Conservation (phyloP, 495 filamentous ascomycete genomes). For the Hypoxylon cercidicola region DNA sequence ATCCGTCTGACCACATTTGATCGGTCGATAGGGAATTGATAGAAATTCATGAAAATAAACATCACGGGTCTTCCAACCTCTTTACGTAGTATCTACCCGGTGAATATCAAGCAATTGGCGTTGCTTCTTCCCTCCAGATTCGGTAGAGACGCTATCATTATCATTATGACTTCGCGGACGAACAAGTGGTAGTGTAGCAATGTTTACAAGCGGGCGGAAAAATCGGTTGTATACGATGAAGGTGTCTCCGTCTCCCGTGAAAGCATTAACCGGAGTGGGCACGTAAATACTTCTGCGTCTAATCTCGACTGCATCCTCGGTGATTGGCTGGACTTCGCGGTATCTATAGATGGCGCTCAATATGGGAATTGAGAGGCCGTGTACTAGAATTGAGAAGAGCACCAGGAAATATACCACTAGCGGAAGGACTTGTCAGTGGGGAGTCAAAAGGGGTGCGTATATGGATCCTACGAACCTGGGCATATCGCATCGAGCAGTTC, state of each 20-base stretch:
- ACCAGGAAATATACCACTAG: conserved; percentile 68
- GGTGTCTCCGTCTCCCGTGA: conserved; percentile 47
- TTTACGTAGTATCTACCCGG: not conserved
- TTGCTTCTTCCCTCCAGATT: conserved; percentile 16
- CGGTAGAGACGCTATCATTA: conserved; percentile 15
- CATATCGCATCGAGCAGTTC: conserved; percentile 59
- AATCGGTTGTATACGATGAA: conserved; percentile 68
- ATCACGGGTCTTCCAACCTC: not conserved
- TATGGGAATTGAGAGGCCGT: conserved; percentile 66
- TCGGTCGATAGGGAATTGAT: too few relatives aligned
- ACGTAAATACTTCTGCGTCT: conserved; percentile 60
- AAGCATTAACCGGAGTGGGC: conserved; percentile 63
- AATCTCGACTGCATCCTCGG: conserved; percentile 63
- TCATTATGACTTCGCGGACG: conserved; percentile 22
- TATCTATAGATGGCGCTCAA: conserved; percentile 60
- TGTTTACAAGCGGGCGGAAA: conserved; percentile 52
- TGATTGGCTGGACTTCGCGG: conserved; percentile 57
- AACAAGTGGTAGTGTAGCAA: conserved; percentile 39
- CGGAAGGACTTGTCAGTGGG: conserved; percentile 30
- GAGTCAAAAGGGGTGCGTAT: not conserved
- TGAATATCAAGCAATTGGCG: conserved; percentile 11
- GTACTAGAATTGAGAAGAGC: conserved; percentile 66
- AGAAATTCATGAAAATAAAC: too few relatives aligned
- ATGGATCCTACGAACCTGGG: conserved; percentile 41
- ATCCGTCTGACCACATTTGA: too few relatives aligned